Percentiles rank a stretch among this genome's conserved stretches.
phyloP scores from a whole-genome alignment of 73 alveolate genomes.

The Paramecium caudatum region DNA sequence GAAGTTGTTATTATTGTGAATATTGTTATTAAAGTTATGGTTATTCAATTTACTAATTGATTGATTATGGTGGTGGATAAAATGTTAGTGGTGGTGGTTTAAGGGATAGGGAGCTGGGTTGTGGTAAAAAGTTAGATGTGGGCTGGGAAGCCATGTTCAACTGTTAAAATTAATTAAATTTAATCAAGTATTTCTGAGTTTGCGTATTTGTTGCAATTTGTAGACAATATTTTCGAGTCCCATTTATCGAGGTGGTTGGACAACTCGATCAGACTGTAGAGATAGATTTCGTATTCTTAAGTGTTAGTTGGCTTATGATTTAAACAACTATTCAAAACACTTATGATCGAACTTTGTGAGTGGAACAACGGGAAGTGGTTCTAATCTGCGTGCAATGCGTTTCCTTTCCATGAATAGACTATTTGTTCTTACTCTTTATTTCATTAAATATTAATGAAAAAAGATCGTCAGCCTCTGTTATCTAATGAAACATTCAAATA shows the following conservation, averaged over 20 bases:
- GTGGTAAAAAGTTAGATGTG: too few species aligned
- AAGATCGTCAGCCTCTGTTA: slow-evolving; percentile 9
- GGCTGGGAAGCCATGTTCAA: too few species aligned
- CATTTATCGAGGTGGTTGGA: neutral
- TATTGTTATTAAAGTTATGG: neutral
- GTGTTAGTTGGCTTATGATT: slow-evolving; percentile 28
- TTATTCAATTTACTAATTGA: neutral
- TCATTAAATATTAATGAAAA: slow-evolving; percentile 53
- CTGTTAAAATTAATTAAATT: slow-evolving; percentile 1
- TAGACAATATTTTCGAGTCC: slow-evolving; percentile 23
- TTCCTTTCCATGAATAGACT: slow-evolving; percentile 16
- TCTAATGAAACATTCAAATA: slow-evolving; percentile 48
- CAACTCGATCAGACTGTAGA: neutral
- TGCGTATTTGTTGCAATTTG: slow-evolving; percentile 15
- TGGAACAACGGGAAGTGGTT: neutral
- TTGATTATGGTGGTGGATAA: too few species aligned
- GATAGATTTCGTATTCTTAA: neutral
- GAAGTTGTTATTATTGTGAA: neutral
- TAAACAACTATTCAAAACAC: slow-evolving; percentile 1
- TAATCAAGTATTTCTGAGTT: slow-evolving; percentile 9
- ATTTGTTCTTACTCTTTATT: too few species aligned
- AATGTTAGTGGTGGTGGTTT: too few species aligned
- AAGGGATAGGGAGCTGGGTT: too few species aligned
- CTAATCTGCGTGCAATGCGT: slow-evolving; percentile 1
- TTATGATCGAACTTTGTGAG: slow-evolving; percentile 23